Base-by-base conservation (phyloP, 1,284 basidiomycete genomes). In the Trichosporon ovoides region DNA sequence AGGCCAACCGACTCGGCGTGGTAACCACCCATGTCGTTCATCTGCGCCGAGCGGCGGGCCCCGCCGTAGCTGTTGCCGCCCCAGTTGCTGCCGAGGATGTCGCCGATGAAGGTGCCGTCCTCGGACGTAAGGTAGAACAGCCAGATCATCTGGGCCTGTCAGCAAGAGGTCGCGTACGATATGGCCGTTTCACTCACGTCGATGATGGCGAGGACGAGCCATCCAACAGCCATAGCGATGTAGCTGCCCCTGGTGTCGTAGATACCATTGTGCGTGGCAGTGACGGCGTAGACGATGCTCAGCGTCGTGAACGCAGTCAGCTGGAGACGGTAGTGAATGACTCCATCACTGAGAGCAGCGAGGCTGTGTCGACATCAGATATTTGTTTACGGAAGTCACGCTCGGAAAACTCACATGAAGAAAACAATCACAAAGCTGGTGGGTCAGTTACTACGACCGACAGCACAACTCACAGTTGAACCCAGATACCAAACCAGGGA, bases 121-220 rank as follows among this genome's bases (percentile, higher is more conserved):
- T 97, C 94, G 1, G 92, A 88, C 5, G 94, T 95, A 75, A 98
- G 91, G 81, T 91, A 97, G 62, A 98, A 83, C 19, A 96, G 84
- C 94, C 94, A 98, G 62, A 98, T 77, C 72, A 98, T 88, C 81
- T 96, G 62, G 4, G n/a, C 6, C 22, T 28, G 58, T 19, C 37
- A 46, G 57, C 31, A 35, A 61, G 46, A 58, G 55, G 36, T n/a
- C 16, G 11, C 13, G 16, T 12, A 31, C 24, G 34, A 46, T 46
- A 36, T 33, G 10, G 9, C n/a, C n/a, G n/a, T n/a, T n/a, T n/a
- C n/a, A 72, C 80, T 59, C 63, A 81, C 78, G 68, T 83, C 79
- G 53, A 93, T 89, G 62, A 98, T 84, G 34, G 91, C 82, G 56
- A 95, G 84, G 63, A 98, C 84, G 69, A 98, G 84, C 89, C 91